These are phyloP conservation scores for Capsella rubella DNA, from an alignment of 441 rosid species.

Conservation along the genomic window DNA sequence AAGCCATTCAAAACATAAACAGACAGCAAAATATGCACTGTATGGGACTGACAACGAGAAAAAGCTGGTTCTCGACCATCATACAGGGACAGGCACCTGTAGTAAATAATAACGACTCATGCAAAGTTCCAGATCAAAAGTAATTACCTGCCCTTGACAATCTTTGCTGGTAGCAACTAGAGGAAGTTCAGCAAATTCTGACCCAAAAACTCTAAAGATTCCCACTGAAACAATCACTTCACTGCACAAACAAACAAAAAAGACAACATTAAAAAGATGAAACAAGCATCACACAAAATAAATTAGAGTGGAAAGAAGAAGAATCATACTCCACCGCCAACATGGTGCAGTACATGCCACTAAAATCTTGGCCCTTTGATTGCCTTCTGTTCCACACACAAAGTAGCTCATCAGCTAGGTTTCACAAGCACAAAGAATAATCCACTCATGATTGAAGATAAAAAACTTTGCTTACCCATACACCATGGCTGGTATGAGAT, in stretches of 20 bases:
- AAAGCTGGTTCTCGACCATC: too few relatives aligned
- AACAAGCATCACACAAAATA: slow-evolving; percentile 7
- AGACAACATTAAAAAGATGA: neutral
- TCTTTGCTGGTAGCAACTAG: slow-evolving; percentile 81
- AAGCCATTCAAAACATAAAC: neutral
- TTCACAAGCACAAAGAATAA: neutral
- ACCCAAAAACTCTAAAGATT: slow-evolving; percentile 78
- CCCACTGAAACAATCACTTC: slow-evolving; percentile 82
- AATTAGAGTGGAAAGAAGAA: slow-evolving; percentile 20
- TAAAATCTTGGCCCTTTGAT: slow-evolving; percentile 67
- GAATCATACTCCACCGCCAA: slow-evolving; percentile 78
- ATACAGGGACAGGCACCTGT: neutral
- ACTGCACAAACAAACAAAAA: slow-evolving; percentile 52
- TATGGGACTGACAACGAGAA: neutral
- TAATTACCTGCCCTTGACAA: slow-evolving; percentile 65
- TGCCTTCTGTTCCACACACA: slow-evolving; percentile 57
- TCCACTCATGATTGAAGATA: neutral
- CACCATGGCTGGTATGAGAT: slow-evolving; percentile 87
- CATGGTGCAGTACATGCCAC: slow-evolving; percentile 87
- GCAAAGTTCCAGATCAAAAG: slow-evolving; percentile 3
- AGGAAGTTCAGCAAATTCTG: slow-evolving; percentile 91
- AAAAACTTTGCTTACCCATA: slow-evolving; percentile 63
- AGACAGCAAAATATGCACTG: neutral
- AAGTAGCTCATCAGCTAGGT: slow-evolving; percentile 21
- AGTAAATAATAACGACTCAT: neutral